Base-by-base conservation (phyloP, 2,329 filamentous ascomycete species). In the Teratosphaeria gauchensis region DNA sequence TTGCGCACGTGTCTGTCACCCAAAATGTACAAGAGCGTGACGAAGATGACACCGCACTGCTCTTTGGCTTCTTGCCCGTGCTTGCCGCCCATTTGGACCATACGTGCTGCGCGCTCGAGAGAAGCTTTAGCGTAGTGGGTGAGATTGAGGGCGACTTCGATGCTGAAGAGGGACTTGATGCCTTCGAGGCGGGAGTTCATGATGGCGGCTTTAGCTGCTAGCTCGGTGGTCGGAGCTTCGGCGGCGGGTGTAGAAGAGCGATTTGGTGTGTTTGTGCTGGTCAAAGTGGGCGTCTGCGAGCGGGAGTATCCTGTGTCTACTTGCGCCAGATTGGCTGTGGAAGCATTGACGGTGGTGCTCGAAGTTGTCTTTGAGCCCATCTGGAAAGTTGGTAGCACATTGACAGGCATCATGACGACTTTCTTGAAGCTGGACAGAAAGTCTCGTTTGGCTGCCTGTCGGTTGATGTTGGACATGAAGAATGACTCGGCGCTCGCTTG, bases 401-500 rank as follows among this genome's bases (percentile, higher is more conserved):
- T 95, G 54, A 99, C 92, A 1, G 94, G 94, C 86, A 96, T 95
- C 92, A 99, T 96, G 64, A 99, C 89, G 8, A 99, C 94, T 73
- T 97, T 97, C 71, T 91, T 96, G 79, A 99, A 99, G 0, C 92
- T 96, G 53, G 87, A 94, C 61, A 99, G 72, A 68, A 99, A 99
- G 71, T 99, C 94, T 65, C 91, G 90, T 76, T 99, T 99, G 63
- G 95, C 94, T 0, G 91, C 94, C 71, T 95, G 91, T 30, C 94
- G 84, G 70, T 92, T 96, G 69, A 97, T 85, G 71, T 91, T 96
- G 28, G 88, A 88, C 92, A 97, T 96, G 76, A 91, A 94, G 70
- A 95, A 95, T 0, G 89, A 94, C 74, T 99, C 94, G 0, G 89
- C 86, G 1, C 87, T 89, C 16, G 90, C 91, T 65, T 96, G 92